phyloP scores from a whole-genome alignment of 1,284 basidiomycete genomes.

The Omphalotus olearius region DNA sequence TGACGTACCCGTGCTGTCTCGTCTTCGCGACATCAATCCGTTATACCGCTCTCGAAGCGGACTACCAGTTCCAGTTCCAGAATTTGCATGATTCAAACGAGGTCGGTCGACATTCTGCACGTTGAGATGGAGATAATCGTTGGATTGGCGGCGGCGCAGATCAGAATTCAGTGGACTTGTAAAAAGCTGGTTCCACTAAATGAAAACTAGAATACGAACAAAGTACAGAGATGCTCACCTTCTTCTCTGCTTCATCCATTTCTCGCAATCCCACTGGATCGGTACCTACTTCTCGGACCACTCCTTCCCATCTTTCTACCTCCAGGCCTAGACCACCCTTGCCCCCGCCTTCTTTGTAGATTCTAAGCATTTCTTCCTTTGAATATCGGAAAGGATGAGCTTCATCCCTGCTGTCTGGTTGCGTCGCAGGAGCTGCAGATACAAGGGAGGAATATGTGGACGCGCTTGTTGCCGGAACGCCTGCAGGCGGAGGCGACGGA shows the following conservation, averaged over 20 bases:
- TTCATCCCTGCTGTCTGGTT: slow-evolving; percentile 55
- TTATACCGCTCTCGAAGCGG: slow-evolving; percentile 66
- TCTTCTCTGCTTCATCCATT: slow-evolving; percentile 81
- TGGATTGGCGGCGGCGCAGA: slow-evolving; percentile 75
- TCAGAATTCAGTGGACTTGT: slow-evolving; percentile 74
- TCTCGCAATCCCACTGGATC: slow-evolving; percentile 80
- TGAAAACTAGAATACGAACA: slow-evolving; percentile 18
- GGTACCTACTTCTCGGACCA: slow-evolving; percentile 70
- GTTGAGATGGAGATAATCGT: slow-evolving; percentile 56
- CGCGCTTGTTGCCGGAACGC: slow-evolving; percentile 43
- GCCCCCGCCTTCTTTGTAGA: slow-evolving; percentile 79
- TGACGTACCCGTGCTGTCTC: slow-evolving; percentile 60
- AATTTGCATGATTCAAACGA: slow-evolving; percentile 44
- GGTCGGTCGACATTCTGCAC: slow-evolving; percentile 52
- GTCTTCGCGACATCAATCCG: slow-evolving; percentile 51
- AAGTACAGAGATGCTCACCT: slow-evolving; percentile 49
- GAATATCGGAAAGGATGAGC: slow-evolving; percentile 81
- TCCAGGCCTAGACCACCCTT: slow-evolving; percentile 75
- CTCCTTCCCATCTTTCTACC: slow-evolving; percentile 82
- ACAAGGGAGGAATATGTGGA: slow-evolving; percentile 80
- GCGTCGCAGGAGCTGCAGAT: slow-evolving; percentile 47
- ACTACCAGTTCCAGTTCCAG: slow-evolving; percentile 42
- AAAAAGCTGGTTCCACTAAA: slow-evolving; percentile 50
- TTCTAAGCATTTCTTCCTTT: slow-evolving; percentile 79
- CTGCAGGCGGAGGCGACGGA: slow-evolving; percentile 43